phyloP scores from a whole-genome alignment of 306 rosid genomes.

The Sophora flavescens region DNA sequence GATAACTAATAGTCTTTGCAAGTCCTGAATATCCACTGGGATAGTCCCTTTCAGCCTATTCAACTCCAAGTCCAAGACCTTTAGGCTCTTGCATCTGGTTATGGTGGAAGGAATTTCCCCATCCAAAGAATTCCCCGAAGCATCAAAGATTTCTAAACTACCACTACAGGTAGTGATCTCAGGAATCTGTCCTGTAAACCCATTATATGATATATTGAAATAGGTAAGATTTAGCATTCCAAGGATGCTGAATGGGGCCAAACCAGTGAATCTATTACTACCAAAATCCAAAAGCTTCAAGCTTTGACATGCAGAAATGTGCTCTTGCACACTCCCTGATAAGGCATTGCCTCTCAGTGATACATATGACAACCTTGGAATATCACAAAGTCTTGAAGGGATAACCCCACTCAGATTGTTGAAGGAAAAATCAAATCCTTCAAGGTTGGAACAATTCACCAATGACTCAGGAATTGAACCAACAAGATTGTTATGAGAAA shows the following conservation, averaged over 20 bases:
- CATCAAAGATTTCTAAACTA: slow-evolving; percentile 75
- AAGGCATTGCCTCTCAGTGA: slow-evolving; percentile 79
- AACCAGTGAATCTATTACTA: slow-evolving; percentile 70
- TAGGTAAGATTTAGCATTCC: slow-evolving; percentile 67
- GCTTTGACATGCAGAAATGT: slow-evolving; percentile 68
- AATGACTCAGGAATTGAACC: slow-evolving; percentile 80
- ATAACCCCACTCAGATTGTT: slow-evolving; percentile 81
- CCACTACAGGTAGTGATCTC: slow-evolving; percentile 69
- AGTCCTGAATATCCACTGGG: slow-evolving; percentile 63
- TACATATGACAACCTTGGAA: slow-evolving; percentile 75
- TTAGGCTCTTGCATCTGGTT: slow-evolving; percentile 72
- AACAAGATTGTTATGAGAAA: slow-evolving; percentile 78
- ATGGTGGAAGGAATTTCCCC: slow-evolving; percentile 88
- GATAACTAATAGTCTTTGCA: slow-evolving; percentile 71
- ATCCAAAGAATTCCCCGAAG: slow-evolving; percentile 79
- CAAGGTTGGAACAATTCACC: slow-evolving; percentile 77
- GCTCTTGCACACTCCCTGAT: slow-evolving; percentile 68
- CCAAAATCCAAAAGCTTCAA: slow-evolving; percentile 80
- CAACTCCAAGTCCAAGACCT: slow-evolving; percentile 75
- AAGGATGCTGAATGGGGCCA: slow-evolving; percentile 75
- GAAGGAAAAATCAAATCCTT: slow-evolving; percentile 95
- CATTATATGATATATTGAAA: slow-evolving; percentile 76
- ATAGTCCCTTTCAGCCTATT: slow-evolving; percentile 77
- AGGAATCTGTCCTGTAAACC: slow-evolving; percentile 74
- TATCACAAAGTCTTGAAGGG: slow-evolving; percentile 68